These are phyloP conservation scores for Quercus tomentella DNA, from an alignment of 331 rosid species.

Conservation along the genomic window DNA sequence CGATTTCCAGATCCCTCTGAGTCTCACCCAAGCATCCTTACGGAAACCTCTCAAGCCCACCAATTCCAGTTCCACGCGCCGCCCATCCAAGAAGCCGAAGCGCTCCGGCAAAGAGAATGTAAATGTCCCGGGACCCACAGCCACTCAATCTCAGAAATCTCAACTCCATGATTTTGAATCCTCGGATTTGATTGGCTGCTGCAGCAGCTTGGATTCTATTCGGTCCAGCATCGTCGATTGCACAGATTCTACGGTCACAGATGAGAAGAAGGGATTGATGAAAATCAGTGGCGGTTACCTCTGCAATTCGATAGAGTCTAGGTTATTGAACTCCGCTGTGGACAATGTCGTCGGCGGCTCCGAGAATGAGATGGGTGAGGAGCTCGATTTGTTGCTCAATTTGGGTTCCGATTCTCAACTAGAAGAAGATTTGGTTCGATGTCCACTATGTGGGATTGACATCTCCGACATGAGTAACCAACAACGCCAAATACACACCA, in stretches of 20 bases:
- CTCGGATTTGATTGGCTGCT: neutral
- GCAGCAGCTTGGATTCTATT: conserved; percentile 45
- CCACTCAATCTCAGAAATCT: conserved; percentile 8
- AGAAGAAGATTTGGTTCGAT: conserved; percentile 27
- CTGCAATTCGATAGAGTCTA: conserved; percentile 69
- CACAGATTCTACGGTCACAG: neutral
- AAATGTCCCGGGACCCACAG: neutral
- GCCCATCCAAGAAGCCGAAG: conserved; percentile 47
- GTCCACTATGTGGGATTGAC: conserved; percentile 78
- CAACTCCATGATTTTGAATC: neutral
- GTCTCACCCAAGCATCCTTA: conserved; percentile 31
- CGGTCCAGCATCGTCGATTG: conserved; percentile 50
- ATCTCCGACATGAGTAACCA: conserved; percentile 60
- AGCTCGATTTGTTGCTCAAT: conserved; percentile 57
- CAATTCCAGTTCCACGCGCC: conserved; percentile 1
- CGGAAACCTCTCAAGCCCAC: conserved; percentile 16
- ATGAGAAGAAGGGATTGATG: conserved; percentile 14
- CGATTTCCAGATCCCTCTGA: conserved; percentile 48
- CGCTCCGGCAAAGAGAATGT: conserved; percentile 40
- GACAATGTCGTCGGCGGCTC: neutral
- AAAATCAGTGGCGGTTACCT: conserved; percentile 34
- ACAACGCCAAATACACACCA: conserved; percentile 62
- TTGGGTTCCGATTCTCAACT: conserved; percentile 23
- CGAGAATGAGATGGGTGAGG: conserved; percentile 26
- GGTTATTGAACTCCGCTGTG: conserved; percentile 33